Percentiles rank a stretch among this genome's conserved stretches.
Evolutionary conservation across 768 basidiomycete species (phyloP).

Genomic region (Leccinum longicurvipes): DNA sequence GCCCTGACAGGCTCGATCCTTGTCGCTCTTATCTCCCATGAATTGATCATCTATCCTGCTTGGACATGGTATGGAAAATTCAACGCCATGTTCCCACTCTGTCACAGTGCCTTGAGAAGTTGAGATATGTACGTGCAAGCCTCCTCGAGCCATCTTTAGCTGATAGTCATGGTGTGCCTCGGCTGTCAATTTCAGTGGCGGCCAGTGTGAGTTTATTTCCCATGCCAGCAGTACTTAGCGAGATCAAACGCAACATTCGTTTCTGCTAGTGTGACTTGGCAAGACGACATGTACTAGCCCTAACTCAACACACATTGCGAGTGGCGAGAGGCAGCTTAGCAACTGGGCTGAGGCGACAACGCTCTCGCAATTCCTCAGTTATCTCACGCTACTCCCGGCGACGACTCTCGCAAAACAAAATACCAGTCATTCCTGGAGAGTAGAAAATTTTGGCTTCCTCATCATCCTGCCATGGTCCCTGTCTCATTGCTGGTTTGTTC

Average conservation of each 20-base stretch:
- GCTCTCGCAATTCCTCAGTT: background rate
- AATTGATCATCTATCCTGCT: background rate
- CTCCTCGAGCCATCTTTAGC: background rate
- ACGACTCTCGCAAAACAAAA: background rate
- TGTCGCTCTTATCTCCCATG: conserved; percentile 4
- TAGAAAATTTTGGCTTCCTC: background rate
- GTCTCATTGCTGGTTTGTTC: background rate
- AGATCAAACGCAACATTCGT: background rate
- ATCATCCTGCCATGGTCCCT: background rate
- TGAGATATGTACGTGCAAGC: background rate
- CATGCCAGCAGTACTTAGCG: background rate
- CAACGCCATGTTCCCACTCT: background rate
- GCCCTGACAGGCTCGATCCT: background rate
- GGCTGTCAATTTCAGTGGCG: background rate
- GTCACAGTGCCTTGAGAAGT: background rate
- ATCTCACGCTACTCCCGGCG: background rate
- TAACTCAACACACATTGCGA: too few relatives aligned
- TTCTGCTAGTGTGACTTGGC: background rate
- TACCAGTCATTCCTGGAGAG: background rate
- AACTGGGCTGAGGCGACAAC: background rate
- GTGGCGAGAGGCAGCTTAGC: background rate
- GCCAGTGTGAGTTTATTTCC: background rate
- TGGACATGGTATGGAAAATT: background rate
- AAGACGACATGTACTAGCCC: background rate
- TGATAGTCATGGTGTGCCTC: background rate